Base-by-base conservation (phyloP, 306 rosid species). In the Fragaria vesca region DNA sequence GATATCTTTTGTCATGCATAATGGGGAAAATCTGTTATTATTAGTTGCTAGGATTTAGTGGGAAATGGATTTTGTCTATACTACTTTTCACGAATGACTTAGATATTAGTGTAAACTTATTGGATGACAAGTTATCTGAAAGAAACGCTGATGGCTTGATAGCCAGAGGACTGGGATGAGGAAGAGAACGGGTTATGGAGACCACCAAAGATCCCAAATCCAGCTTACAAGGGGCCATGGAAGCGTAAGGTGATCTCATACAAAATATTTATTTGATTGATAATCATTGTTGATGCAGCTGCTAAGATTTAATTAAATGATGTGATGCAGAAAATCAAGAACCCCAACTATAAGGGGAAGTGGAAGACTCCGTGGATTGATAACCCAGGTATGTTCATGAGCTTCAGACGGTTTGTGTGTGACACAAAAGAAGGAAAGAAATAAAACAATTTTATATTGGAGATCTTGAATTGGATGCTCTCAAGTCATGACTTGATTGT, bases 151-250 rank as follows among this genome's bases (percentile, higher is more conserved):
- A 75, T 79, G 79, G 72, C 70, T 74, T 84, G 83, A 79, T 73
- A 93, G 98, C 95, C 98, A 60, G 88, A 66, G 78, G 82, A 86
- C 72, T 93, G 97, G 97, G 98, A 89, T 81, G 98, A 91, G 32
- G 98, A 91, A 57, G 97, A 93, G 24, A 90, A 89, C 72, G 97
- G 97, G 66, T 75, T 93, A 68, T 93, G 98, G 98, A 93, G 81
- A 84, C 75, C 87, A 52, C 86, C 95, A 43, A 91, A 91, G 87
- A 80, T 93, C 84, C 93, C 98, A 58, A 93, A 93, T 81, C 91
- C 98, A 66, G 92, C 98, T 71, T 91, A 89, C 85, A 93, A 81
- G 84, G 97, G 98, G 72, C 91, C 98, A 17, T 93, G 97, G 98
- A 93, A 90, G 83, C 91, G 90, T 69, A 93, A 91, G 98, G 98